phyloP scores from a whole-genome alignment of 495 filamentous ascomycete species.

The Xeromyces bisporus region DNA sequence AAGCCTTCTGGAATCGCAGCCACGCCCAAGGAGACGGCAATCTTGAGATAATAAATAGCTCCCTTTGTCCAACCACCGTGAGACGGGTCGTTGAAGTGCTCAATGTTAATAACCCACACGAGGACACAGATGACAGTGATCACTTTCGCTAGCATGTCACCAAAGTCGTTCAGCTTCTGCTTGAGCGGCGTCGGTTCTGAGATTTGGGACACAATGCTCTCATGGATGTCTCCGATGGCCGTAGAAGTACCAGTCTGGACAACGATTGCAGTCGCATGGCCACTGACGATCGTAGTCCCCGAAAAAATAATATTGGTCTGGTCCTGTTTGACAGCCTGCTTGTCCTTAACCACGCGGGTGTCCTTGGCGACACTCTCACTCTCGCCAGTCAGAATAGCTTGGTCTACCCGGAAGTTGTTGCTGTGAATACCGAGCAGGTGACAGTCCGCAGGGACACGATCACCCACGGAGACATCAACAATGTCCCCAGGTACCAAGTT shows the following conservation, averaged over 20 bases:
- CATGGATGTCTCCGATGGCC: constrained; percentile 96
- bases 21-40: constrained; percentile 94
- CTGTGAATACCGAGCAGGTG: constrained; percentile 79
- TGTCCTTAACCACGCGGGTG: constrained; percentile 47
- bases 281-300: constrained; percentile 90
- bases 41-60: constrained; percentile 99
- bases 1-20: constrained; percentile 96
- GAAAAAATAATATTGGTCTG: constrained; percentile 98
- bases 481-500: constrained; percentile 94
- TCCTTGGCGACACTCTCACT: constrained; percentile 95
- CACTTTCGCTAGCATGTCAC: constrained; percentile 90
- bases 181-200: constrained; percentile 95
- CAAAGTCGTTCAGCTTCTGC: constrained; percentile 97
- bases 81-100: constrained; percentile 85
- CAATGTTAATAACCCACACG: constrained; percentile 97
- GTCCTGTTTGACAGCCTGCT: constrained; percentile 88
- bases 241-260: constrained; percentile 81
- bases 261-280: constrained; percentile 82
- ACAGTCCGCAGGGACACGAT: constrained; percentile 94
- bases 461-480: constrained; percentile 74
- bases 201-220: constrained; percentile 95
- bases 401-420: constrained; percentile 92
- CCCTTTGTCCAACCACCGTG: constrained; percentile 95
- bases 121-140: constrained; percentile 92
- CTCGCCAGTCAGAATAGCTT: constrained; percentile 95